A percentile compares a stretch with the other conserved stretches of the same genome.
Evolutionary conservation across 352 stramenopile species (phyloP).

Genomic region (Aphanomyces stellatus): DNA sequence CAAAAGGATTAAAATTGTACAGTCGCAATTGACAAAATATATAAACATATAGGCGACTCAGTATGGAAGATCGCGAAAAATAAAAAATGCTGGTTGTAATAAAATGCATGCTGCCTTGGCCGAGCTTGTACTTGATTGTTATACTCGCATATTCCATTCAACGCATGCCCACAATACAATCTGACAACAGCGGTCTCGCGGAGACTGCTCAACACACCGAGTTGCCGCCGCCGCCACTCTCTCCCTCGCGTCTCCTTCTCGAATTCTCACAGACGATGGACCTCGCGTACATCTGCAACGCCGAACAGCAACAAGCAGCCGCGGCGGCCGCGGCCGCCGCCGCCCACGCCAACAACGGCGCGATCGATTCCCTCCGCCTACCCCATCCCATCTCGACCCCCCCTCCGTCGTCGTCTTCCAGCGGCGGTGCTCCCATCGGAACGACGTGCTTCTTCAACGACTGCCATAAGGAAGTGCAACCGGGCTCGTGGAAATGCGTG

Average conservation of each 20-base stretch:
- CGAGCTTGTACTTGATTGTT: not conserved
- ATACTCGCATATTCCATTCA: not conserved
- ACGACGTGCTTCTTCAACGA: conserved; percentile 4
- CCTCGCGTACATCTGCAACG: not conserved
- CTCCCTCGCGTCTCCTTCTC: not conserved
- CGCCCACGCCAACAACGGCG: too few species aligned
- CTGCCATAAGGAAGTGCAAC: not conserved
- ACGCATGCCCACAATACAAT: not conserved
- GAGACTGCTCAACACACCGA: too few species aligned
- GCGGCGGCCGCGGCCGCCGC: too few species aligned
- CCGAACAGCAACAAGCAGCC: not conserved
- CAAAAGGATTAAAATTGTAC: too few species aligned
- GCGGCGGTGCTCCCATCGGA: too few species aligned
- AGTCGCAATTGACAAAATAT: too few species aligned
- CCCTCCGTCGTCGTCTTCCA: too few species aligned
- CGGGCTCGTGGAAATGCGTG: not conserved
- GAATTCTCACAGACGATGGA: not conserved
- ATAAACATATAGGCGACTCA: too few species aligned
- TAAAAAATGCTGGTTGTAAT: too few species aligned
- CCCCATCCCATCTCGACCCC: not conserved
- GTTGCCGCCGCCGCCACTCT: not conserved
- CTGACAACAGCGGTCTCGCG: not conserved
- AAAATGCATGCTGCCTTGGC: too few species aligned
- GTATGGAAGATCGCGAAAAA: not conserved
- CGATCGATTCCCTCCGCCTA: not conserved